phyloP scores from a whole-genome alignment of 192 early-diverging fungal genomes.

The Chytriomyces sp. region DNA sequence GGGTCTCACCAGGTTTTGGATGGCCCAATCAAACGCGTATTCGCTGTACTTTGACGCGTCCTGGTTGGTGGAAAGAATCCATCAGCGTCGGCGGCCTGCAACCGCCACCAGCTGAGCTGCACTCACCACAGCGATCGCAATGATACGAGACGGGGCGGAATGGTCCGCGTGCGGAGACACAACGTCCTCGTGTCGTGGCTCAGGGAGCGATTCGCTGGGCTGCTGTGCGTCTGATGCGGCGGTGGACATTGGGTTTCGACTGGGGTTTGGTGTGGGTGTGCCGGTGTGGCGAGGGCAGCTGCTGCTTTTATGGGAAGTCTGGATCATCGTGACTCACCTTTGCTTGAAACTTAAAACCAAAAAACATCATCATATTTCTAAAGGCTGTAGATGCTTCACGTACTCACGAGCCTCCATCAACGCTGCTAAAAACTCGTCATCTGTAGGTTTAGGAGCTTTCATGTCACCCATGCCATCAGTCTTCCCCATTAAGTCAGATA shows the following conservation, averaged over 20 bases:
- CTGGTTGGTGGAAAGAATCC: neutral
- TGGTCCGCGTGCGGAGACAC: slow-evolving; percentile 25
- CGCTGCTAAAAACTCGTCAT: too few relatives aligned
- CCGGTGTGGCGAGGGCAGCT: neutral
- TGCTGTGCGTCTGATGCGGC: too few relatives aligned
- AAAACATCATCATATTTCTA: too few relatives aligned
- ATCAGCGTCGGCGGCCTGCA: neutral
- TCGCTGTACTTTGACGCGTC: slow-evolving; percentile 31
- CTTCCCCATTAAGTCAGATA: too few relatives aligned
- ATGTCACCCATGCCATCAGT: too few relatives aligned
- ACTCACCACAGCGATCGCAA: slow-evolving; percentile 23
- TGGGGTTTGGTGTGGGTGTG: too few relatives aligned
- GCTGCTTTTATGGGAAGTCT: neutral
- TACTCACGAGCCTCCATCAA: too few relatives aligned
- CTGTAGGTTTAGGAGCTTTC: too few relatives aligned
- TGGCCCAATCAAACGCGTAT: slow-evolving; percentile 43
- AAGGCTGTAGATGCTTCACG: too few relatives aligned
- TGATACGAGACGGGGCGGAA: slow-evolving; percentile 9
- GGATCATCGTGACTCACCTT: slow-evolving; percentile 1
- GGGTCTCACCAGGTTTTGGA: slow-evolving; percentile 36
- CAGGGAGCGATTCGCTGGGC: neutral
- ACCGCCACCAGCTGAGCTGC: neutral
- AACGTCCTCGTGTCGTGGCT: slow-evolving; percentile 19
- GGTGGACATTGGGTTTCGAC: too few relatives aligned
- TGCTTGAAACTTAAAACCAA: neutral